A percentile compares a stretch with the other conserved stretches of the same genome.
Conservation (phyloP, 202 grass and related monocot genomes). For the Setaria viridis region DNA sequence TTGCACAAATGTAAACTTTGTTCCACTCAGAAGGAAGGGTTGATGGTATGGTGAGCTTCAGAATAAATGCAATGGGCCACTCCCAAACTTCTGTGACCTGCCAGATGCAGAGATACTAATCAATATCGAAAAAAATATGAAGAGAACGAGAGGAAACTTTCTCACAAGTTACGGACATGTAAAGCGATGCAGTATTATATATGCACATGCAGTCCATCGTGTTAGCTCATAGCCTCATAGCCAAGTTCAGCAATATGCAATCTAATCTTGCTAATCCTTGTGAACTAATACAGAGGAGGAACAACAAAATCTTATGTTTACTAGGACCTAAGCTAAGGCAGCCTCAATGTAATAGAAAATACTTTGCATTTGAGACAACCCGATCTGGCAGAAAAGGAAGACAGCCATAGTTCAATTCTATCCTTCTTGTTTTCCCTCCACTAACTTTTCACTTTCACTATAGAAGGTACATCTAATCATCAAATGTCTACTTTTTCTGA, state of each 20-base stretch:
- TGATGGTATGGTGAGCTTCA: conserved; percentile 93
- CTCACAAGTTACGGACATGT: neutral
- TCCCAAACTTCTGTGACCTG: conserved; percentile 80
- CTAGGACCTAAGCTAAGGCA: conserved; percentile 2
- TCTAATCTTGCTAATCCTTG: neutral
- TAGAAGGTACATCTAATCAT: too few species aligned
- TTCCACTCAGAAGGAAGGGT: conserved; percentile 65
- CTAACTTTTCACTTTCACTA: too few species aligned
- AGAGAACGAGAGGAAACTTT: conserved; percentile 31
- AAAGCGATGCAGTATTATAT: neutral
- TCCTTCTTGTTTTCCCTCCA: neutral
- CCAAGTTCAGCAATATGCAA: neutral
- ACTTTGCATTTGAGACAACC: neutral
- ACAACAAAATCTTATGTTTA: neutral
- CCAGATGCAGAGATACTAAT: conserved; percentile 36
- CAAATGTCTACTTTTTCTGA: neutral
- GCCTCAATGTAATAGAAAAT: neutral
- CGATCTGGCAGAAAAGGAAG: neutral
- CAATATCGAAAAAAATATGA: conserved; percentile 46
- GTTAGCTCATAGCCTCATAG: neutral
- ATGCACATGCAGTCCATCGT: neutral
- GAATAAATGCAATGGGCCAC: conserved; percentile 64
- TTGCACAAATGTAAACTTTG: conserved; percentile 68
- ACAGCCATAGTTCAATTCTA: neutral
- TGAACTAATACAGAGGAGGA: neutral